Evolutionary conservation across 176 grass and related monocot species (phyloP).

Genomic region (Panicum miliaceum): DNA sequence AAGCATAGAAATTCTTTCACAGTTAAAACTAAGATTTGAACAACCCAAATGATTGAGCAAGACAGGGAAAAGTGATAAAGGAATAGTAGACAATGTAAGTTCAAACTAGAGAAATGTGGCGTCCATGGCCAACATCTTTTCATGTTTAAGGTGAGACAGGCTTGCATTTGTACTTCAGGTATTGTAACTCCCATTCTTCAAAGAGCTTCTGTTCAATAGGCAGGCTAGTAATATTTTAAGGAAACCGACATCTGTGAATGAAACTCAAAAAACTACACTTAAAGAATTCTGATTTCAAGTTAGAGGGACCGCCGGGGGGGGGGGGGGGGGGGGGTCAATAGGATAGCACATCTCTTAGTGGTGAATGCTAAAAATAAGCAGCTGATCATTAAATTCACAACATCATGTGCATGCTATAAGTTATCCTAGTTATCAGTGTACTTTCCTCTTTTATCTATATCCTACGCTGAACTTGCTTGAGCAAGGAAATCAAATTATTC

Average conservation of each 20-base stretch:
- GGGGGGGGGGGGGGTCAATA: background rate
- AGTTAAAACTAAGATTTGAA: slow-evolving; percentile 18
- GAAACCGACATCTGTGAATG: background rate
- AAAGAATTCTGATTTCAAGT: background rate
- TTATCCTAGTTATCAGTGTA: background rate
- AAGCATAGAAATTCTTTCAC: background rate
- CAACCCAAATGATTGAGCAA: background rate
- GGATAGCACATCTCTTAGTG: background rate
- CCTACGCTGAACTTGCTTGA: background rate
- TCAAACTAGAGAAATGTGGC: background rate
- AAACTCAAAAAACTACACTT: background rate
- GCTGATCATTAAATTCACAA: background rate
- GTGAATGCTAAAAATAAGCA: slow-evolving; percentile 14
- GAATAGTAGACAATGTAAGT: background rate
- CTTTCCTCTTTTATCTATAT: background rate
- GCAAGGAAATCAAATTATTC: background rate
- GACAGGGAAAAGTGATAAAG: background rate
- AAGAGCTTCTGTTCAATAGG: slow-evolving; percentile 18
- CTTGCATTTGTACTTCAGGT: background rate
- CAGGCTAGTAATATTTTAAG: background rate
- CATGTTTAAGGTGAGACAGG: background rate
- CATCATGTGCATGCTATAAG: background rate
- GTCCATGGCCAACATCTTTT: background rate
- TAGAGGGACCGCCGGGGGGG: background rate
- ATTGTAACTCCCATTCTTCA: background rate